Conservation (phyloP, 768 basidiomycete species). For the Kwoniella sp. region DNA sequence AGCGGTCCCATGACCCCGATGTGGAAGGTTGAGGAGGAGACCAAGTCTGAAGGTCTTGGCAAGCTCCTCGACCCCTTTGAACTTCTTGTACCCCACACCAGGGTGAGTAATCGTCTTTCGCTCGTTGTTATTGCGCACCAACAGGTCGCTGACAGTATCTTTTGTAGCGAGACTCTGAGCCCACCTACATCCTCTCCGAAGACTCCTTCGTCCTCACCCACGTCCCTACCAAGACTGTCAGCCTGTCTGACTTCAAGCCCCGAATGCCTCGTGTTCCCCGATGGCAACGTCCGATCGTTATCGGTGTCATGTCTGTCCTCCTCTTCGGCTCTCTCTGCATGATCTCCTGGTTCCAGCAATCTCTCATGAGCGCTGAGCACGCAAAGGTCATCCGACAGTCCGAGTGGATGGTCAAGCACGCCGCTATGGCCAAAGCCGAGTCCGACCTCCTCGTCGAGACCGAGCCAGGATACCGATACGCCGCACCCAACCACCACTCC, state of each 20-base stretch:
- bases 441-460: slow-evolving; percentile 22
- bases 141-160: neutral
- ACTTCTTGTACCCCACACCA: slow-evolving; percentile 14
- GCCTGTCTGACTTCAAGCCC: slow-evolving; percentile 24
- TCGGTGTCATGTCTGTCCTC: slow-evolving; percentile 26
- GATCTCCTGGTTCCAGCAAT: slow-evolving; percentile 32
- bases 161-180: slow-evolving; percentile 19
- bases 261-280: slow-evolving; percentile 23
- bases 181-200: slow-evolving; percentile 28
- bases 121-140: neutral
- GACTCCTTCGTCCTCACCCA: slow-evolving; percentile 32
- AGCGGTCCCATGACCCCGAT: slow-evolving; percentile 28
- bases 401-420: slow-evolving; percentile 26
- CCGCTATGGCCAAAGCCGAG: slow-evolving; percentile 25
- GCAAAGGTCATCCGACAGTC: slow-evolving; percentile 23
- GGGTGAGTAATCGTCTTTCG: slow-evolving; percentile 6
- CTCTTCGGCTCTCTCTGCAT: slow-evolving; percentile 33
- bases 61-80: slow-evolving; percentile 27
- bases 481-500: slow-evolving; percentile 28
- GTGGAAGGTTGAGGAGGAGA: slow-evolving; percentile 31
- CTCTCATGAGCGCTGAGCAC: slow-evolving; percentile 18
- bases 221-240: slow-evolving; percentile 29
- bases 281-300: slow-evolving; percentile 32
- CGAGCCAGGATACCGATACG: slow-evolving; percentile 24
- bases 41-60: slow-evolving; percentile 7